Base-by-base conservation (phyloP, 495 filamentous ascomycete species). In the Ascodesmis nigricans region DNA sequence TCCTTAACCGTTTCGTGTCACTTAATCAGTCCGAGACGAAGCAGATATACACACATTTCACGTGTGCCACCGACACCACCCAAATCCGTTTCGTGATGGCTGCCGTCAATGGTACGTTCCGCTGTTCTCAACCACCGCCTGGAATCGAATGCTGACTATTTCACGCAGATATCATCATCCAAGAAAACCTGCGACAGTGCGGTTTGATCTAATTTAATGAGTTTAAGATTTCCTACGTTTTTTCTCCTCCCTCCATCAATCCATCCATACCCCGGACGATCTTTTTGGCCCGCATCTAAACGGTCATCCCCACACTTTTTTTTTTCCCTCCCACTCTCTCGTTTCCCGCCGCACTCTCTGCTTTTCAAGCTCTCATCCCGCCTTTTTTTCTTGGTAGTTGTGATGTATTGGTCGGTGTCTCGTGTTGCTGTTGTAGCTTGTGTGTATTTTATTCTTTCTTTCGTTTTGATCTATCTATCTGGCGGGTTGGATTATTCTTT, bases 61-160 rank as follows among this genome's bases (percentile, higher is more conserved):
- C 87, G 36, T 95, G 91, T 53, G 87, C 87, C 18, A 95, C 87
- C 17, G 87, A 97, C 56, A 97, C 87, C 19, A 82, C 77, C 47
- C 87, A 97, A 55, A 97, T 97, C 46, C 79, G 90, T 40, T 97
- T 97, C 66, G 87, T 97, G 57, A 97, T 97, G 87, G 87, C 90
- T 32, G 87, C 87, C 22, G 87, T 97, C 46, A 97, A 97, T 64
- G 84, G 84, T 93, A 69, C 52, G 76, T 57, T 35, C 15, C 18
- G 5, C 36, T 10, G 16, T 33, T 13, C 21, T 5, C 2, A 6
- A 6, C 24, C 16, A 26, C 31, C 29, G 5, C 26, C 38, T 7
- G 13, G 10, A n/a, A 30, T 21, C 25, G 17, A 23, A 13, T 40
- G 39, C 53, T 63, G 55, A 59, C 43, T 8, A 44, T 36, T 8